Evolutionary conservation across 495 filamentous ascomycete genomes (phyloP), one percentile per base, ranked within the genome.

Genomic region (Hyaloscypha finlandica): DNA sequence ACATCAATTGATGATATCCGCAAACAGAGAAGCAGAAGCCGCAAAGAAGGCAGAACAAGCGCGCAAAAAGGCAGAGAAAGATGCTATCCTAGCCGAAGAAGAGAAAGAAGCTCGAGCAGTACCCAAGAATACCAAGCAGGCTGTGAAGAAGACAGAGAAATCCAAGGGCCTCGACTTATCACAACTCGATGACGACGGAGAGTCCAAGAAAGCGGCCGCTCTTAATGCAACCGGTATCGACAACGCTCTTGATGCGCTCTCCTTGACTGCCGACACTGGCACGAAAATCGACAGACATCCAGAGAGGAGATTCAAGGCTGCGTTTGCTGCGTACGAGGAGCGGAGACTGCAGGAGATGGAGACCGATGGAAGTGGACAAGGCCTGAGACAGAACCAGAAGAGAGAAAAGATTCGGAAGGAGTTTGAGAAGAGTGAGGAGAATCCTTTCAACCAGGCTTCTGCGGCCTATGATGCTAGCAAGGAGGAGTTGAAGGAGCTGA

Each of bases 381-480:
- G 91, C 2, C 76, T 97, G 74, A 81, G 93, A 56, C 81, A 89
- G 65, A 84, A 93, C 71, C 91, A 96, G 86, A 89, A 90, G 77
- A 84, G 90, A 55, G 90, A 95, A 69, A 78, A 87, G 65, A 89
- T 95, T 58, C 75, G 81, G 68, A 94, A 94, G 81, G 96, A 98
- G 79, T 99, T 97, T 75, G 87, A 93, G 76, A 94, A 92, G 80
- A 89, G 88, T 74, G 87, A 89, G 5, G 95, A 98, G 75, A 98
- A 98, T 74, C 95, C 95, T 48, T 94, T 96, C 76, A 96, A 95
- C 77, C 92, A 96, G 72, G 86, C 85, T 16, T 82, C 83, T 65
- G 90, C 88, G 8, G 76, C 78, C 22, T 91, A 92, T 76, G 89
- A 99, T 77, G 87, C 89, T 45, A 85, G 85, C 31, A 90, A 85